Percentiles rank a stretch among this genome's conserved stretches.
phyloP scores from a whole-genome alignment of 352 stramenopile genomes.

The Globisporangium paroecandrum region DNA sequence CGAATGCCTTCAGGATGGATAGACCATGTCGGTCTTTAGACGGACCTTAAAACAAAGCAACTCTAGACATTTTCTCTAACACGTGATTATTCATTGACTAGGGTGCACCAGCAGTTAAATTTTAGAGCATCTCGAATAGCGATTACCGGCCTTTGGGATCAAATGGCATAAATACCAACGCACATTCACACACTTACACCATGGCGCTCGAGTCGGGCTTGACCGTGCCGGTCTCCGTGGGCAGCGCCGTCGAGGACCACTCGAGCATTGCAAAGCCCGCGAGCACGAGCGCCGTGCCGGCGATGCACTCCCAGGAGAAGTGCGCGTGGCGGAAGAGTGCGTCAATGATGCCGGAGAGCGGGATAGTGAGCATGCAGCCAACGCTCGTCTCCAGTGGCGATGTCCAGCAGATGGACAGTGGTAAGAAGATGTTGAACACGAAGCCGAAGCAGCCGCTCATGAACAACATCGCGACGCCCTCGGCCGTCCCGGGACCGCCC shows the following conservation, averaged over 20 bases:
- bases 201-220: not conserved
- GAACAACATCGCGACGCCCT: not conserved
- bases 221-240: not conserved
- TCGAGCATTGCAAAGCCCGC: not conserved
- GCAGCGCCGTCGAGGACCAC: not conserved
- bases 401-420: not conserved
- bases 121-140: not conserved
- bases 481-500: not conserved
- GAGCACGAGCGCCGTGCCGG: not conserved
- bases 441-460: not conserved
- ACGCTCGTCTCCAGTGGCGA: not conserved
- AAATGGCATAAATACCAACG: not conserved
- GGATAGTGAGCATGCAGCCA: not conserved
- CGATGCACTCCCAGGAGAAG: not conserved
- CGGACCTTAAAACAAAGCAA: not conserved
- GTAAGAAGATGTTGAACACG: not conserved
- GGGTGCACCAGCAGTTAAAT: not conserved
- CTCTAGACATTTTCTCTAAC: not conserved
- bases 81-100: not conserved
- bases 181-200: not conserved
- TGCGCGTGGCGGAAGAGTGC: not conserved
- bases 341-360: not conserved
- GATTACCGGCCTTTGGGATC: not conserved
- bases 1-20: too few species aligned
- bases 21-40: not conserved